These are phyloP conservation scores for Lichtheimia hyalospora DNA, from an alignment of 371 early-diverging fungal genomes.

Conservation along the genomic window DNA sequence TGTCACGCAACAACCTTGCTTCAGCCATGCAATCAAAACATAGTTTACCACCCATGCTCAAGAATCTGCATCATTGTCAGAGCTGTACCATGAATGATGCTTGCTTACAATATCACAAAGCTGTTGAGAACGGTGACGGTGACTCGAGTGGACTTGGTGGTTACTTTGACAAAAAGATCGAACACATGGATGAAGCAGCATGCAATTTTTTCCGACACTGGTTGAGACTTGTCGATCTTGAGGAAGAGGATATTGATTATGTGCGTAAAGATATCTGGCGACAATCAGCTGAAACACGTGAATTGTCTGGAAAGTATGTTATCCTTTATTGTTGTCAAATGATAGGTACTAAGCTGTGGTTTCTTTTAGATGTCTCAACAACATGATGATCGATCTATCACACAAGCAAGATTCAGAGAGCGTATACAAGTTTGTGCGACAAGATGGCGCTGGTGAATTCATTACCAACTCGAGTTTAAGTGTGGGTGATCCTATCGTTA, in stretches of 20 bases:
- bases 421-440: no score
- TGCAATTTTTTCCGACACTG: conserved; percentile 76
- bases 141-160: conserved; percentile 53
- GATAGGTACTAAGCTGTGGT: not conserved
- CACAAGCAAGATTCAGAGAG: not conserved
- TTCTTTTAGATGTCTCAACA: conserved; percentile 22
- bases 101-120: conserved; percentile 74
- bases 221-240: conserved; percentile 75
- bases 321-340: not conserved
- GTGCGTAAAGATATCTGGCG: conserved; percentile 84
- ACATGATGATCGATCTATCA: conserved; percentile 19
- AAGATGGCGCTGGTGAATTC: no score
- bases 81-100: conserved; percentile 66
- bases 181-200: conserved; percentile 60
- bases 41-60: conserved; percentile 70
- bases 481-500: conserved; percentile 81
- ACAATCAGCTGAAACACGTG: conserved; percentile 44
- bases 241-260: conserved; percentile 73
- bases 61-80: conserved; percentile 65
- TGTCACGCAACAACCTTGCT: conserved; percentile 77
- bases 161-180: conserved; percentile 63
- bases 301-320: conserved; percentile 28
- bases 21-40: conserved; percentile 31
- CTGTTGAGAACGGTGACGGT: conserved; percentile 68
- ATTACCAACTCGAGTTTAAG: not conserved